Evolutionary conservation across 129 eudicot genomes (phyloP).

Genomic region (Tagetes erecta): DNA sequence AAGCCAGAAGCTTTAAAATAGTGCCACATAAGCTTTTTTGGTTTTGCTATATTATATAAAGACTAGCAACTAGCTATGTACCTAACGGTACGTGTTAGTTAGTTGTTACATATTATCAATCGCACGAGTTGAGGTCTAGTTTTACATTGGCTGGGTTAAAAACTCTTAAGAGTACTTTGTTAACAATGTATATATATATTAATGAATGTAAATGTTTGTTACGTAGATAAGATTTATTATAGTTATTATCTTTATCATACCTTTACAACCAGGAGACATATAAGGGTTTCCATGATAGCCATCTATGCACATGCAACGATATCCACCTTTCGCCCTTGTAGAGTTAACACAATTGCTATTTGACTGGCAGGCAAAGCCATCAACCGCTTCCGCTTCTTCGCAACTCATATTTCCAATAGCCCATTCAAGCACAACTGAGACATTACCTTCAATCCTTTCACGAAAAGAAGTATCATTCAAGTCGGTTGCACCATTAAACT

Average conservation of each 20-base stretch:
- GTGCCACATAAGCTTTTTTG: too few relatives aligned
- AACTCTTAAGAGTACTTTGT: too few relatives aligned
- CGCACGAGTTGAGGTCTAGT: too few relatives aligned
- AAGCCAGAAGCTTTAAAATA: too few relatives aligned
- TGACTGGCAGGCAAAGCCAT: conserved; percentile 5
- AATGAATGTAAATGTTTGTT: too few relatives aligned
- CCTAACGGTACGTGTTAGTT: too few relatives aligned
- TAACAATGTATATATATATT: too few relatives aligned
- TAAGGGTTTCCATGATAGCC: conserved; percentile 53
- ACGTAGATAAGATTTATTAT: too few relatives aligned
- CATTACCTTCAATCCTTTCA: conserved; percentile 6
- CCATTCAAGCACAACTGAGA: conserved; percentile 42
- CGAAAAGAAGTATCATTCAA: conserved; percentile 14
- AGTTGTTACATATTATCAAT: too few relatives aligned
- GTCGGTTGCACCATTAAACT: conserved; percentile 22
- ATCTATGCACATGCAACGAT: conserved; percentile 34
- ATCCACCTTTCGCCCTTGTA: conserved; percentile 18
- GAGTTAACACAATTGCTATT: conserved; percentile 24
- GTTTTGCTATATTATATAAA: too few relatives aligned
- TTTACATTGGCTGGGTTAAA: too few relatives aligned
- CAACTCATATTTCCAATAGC: conserved; percentile 25
- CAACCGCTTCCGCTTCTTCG: not conserved
- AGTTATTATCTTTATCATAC: not conserved
- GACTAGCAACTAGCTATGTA: too few relatives aligned
- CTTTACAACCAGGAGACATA: conserved; percentile 41